Evolutionary conservation across 2,329 filamentous ascomycete species (phyloP), one percentile per base, ranked within the genome.

Genomic region (Aspergillus fischeri): DNA sequence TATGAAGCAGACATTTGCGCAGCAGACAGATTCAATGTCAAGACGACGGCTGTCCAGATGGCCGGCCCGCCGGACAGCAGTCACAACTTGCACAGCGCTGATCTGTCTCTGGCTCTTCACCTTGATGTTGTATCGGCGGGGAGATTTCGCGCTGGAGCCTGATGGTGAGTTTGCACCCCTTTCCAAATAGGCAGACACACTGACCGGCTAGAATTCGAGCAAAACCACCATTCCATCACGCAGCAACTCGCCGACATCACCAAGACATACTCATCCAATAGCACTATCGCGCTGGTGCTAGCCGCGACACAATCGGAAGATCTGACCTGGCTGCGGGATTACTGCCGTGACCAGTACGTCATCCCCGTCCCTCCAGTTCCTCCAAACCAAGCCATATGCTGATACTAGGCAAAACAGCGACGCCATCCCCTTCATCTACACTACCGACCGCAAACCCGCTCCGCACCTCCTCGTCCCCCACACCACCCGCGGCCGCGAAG

Each of bases 401-500:
- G 20, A 45, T 11, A 4, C 10, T 24, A 4, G 7, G 9, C 8
- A 3, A 20, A 20, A 21, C 41, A 44, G 42, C 42, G 21, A 45
- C 42, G 42, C 20, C 42, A 45, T 45, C 42, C 42, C 42, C 9
- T 45, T 45, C 20, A 65, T 71, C 51, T 71, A 71, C 57, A 63
- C 60, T 49, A 69, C 69, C 60, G 68, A 70, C 50, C 28, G 52
- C 9, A 50, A 60, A 25, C 67, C 67, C 49, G 61, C 64, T n/a
- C 57, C 55, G 8, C 52, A 60, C 27, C 60, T 67, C 27, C 64
- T 68, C 44, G n/a, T 63, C 27, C 67, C 69, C 4, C 60, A 61
- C 27, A 68, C 68, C 27, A 65, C 59, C 38, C 63, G 85, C 68
- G 85, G 85, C 35, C 82, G 85, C 64, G 85, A 88, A 70, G 84